These are phyloP conservation scores for Oryza officinalis DNA, from an alignment of 176 grass and related monocot species.

Conservation along the genomic window DNA sequence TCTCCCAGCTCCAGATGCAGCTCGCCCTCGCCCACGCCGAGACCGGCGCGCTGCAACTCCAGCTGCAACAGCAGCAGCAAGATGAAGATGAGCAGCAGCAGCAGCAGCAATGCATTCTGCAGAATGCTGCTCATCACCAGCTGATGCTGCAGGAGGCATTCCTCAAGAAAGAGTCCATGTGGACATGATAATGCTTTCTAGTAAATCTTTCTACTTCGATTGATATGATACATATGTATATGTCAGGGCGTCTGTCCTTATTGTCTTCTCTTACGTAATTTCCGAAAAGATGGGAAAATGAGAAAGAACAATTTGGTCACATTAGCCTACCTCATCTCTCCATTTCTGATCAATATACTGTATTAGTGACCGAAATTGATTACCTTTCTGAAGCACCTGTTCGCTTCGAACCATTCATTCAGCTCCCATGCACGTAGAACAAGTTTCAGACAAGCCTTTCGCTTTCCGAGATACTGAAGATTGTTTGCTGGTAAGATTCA, in stretches of 20 bases:
- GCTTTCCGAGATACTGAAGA: neutral
- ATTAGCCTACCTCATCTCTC: neutral
- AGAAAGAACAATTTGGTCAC: neutral
- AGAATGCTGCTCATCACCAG: neutral
- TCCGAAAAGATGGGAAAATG: slow-evolving; percentile 25
- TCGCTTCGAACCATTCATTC: neutral
- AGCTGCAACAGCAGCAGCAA: neutral
- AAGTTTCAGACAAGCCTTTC: neutral
- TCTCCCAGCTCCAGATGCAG: slow-evolving; percentile 73
- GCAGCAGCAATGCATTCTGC: neutral
- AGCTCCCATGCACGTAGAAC: neutral
- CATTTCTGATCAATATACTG: neutral
- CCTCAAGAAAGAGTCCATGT: slow-evolving; percentile 70
- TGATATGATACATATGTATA: neutral
- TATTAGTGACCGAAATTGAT: neutral
- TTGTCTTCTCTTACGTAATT: slow-evolving; percentile 23
- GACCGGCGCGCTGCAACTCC: neutral
- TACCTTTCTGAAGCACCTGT: neutral
- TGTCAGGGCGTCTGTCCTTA: neutral
- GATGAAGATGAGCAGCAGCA: neutral
- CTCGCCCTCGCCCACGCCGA: slow-evolving; percentile 67
- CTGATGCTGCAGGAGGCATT: slow-evolving; percentile 47
- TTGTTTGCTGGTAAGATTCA: neutral
- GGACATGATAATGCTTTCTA: slow-evolving; percentile 38
- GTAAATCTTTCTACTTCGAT: neutral